Evolutionary conservation across 257 asterid species (phyloP).

Genomic region (Anisodus acutangulus): DNA sequence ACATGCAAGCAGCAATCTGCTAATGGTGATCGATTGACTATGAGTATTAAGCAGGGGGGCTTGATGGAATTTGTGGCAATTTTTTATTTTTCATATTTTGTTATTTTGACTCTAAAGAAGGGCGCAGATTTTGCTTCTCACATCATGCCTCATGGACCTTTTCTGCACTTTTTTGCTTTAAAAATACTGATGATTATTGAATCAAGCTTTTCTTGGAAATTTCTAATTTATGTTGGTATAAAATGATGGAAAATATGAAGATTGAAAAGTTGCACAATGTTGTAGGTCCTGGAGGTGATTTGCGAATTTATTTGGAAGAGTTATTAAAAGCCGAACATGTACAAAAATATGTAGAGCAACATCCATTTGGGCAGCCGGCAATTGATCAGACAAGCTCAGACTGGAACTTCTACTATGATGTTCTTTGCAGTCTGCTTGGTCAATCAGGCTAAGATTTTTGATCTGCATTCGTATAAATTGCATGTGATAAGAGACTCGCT

Average conservation of each 20-base stretch:
- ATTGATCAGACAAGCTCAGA: conserved; percentile 52
- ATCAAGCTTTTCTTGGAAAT: not conserved
- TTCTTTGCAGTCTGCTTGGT: conserved; percentile 47
- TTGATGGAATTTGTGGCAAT: not conserved
- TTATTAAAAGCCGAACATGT: conserved; percentile 56
- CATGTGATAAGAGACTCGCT: not conserved
- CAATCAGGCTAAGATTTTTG: conserved; percentile 23
- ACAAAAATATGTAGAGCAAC: conserved; percentile 57
- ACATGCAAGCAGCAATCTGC: not conserved
- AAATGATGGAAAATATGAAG: not conserved
- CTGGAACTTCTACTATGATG: conserved; percentile 72
- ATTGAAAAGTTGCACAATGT: not conserved
- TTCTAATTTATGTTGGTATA: not conserved
- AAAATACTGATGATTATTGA: not conserved
- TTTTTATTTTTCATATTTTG: not conserved
- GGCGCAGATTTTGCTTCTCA: not conserved
- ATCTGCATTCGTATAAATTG: not conserved
- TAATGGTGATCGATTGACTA: not conserved
- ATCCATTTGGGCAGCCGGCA: conserved; percentile 80
- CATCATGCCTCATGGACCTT: conserved; percentile 1
- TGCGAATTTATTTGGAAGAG: conserved; percentile 76
- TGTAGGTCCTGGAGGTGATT: conserved; percentile 71
- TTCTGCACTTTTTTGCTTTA: not conserved
- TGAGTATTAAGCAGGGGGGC: not conserved
- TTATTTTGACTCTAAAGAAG: not conserved